Conservation (phyloP, 1,284 basidiomycete genomes). For the Pascua guehoae region DNA sequence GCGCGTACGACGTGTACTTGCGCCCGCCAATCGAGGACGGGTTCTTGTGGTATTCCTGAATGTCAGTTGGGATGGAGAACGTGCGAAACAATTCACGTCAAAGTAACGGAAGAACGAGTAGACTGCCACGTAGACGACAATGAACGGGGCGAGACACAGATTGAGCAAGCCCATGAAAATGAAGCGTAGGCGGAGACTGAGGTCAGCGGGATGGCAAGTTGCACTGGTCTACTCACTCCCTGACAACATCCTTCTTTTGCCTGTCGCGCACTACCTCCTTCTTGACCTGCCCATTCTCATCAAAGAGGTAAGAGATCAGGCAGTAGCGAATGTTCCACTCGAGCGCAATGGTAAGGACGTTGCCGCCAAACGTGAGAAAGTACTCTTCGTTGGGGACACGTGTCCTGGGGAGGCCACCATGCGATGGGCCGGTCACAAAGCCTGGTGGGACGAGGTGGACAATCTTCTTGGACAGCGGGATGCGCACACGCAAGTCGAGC, state of each 20-base stretch:
- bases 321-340: slow-evolving; percentile 97
- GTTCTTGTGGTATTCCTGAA: slow-evolving; percentile 97
- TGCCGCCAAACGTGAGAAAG: slow-evolving; percentile 44
- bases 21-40: slow-evolving; percentile 89
- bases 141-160: slow-evolving; percentile 91
- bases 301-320: slow-evolving; percentile 90
- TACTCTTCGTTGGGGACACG: slow-evolving; percentile 13
- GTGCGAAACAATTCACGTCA: slow-evolving; percentile 60
- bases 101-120: slow-evolving; percentile 99
- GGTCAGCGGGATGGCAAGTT: neutral
- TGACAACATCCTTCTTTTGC: slow-evolving; percentile 70
- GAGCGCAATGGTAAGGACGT: slow-evolving; percentile 71
- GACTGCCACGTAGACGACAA: slow-evolving; percentile 92
- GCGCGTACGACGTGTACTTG: slow-evolving; percentile 88
- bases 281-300: slow-evolving; percentile 76
- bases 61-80: neutral
- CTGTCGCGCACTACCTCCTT: slow-evolving; percentile 84
- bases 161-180: slow-evolving; percentile 96
- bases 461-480: slow-evolving; percentile 62
- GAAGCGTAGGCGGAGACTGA: slow-evolving; percentile 75
- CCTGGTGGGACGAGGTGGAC: slow-evolving; percentile 30
- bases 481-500: slow-evolving; percentile 69
- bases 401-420: slow-evolving; percentile 23
- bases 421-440: slow-evolving; percentile 26
- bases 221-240: slow-evolving; percentile 60